Base-by-base conservation (phyloP, 805 yeast species). In the Lipomyces starkeyi region DNA sequence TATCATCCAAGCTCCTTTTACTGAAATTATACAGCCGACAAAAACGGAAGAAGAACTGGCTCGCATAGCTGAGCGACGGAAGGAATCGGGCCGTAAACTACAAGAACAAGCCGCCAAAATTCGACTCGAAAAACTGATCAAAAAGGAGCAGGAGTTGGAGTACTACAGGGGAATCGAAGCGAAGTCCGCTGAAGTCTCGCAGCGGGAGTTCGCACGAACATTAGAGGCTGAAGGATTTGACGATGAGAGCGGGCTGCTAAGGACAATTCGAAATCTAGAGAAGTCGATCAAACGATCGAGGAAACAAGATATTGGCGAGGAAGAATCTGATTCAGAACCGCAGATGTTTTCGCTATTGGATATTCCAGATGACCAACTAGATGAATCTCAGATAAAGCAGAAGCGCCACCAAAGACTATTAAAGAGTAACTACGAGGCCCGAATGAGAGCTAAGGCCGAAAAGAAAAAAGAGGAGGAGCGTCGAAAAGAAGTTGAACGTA, bases 61-160 rank as follows among this genome's bases (percentile, higher is more conserved):
- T 25, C 78, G 84, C 32, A 93, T 91, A 71, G 89, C 93, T 0
- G 94, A 90, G 72, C 88, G 89, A 76, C 84, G 97, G 68, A 85
- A 86, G 73, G 97, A 93, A 76, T 90, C 90, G 70, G 98, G 98
- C 8, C 86, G 89, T 71, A 83, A 97, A 71, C 82, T 96, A 69
- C 98, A 95, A 79, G 97, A 91, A 74, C 97, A 93, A 78, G 98
- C 98, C 0, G 93, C 89, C 73, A 89, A 88, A 74, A 89, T 88
- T 72, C 82, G 99, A 65, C 78, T 87, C 9, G 97, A 94, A 76
- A 93, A 91, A 74, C 79, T 91, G 58, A 82, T 86, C 17, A 92
- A 92, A 76, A 90, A 91, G 72, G 93, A 93, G 73, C 87, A 90
- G 72, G 97, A 94, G 74, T 86, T 82, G 71, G 88, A 84, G 59